These are phyloP conservation scores for Cyclospora cayetanensis DNA, from an alignment of 169 alveolate species.

Conservation along the genomic window DNA sequence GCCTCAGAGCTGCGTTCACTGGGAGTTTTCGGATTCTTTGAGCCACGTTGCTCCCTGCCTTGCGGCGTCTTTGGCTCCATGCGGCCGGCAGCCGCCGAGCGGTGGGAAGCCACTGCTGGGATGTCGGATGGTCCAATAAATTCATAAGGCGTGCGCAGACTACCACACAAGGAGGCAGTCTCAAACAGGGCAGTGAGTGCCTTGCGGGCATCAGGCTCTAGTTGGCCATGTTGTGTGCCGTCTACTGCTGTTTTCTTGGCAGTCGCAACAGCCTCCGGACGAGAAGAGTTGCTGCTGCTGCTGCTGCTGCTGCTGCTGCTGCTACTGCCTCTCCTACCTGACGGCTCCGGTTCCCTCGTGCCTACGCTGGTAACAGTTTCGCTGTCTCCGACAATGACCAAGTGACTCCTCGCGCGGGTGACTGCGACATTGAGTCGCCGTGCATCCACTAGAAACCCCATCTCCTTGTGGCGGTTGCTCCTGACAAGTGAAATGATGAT, in stretches of 20 bases:
- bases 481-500: constrained; percentile 25
- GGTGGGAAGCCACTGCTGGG: background rate
- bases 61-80: background rate
- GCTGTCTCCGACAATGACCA: constrained; percentile 55
- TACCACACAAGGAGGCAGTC: background rate
- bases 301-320: background rate
- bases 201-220: background rate
- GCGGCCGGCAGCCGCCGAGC: background rate
- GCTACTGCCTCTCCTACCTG: background rate
- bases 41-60: background rate
- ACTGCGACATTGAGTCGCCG: constrained; percentile 82
- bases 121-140: background rate
- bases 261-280: background rate
- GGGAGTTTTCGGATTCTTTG: background rate
- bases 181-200: background rate
- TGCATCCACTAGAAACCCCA: constrained; percentile 64
- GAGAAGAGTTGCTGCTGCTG: background rate
- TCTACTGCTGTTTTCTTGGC: background rate
- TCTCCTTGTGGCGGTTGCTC: background rate
- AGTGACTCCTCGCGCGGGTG: constrained; percentile 77
- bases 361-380: background rate
- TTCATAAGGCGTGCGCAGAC: background rate
- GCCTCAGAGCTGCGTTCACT: background rate
- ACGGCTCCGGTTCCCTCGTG: background rate
- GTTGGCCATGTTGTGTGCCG: background rate